Evolutionary conservation across 495 filamentous ascomycete genomes (phyloP), one percentile per base, ranked within the genome.

Genomic region (Neurospora cerealis): DNA sequence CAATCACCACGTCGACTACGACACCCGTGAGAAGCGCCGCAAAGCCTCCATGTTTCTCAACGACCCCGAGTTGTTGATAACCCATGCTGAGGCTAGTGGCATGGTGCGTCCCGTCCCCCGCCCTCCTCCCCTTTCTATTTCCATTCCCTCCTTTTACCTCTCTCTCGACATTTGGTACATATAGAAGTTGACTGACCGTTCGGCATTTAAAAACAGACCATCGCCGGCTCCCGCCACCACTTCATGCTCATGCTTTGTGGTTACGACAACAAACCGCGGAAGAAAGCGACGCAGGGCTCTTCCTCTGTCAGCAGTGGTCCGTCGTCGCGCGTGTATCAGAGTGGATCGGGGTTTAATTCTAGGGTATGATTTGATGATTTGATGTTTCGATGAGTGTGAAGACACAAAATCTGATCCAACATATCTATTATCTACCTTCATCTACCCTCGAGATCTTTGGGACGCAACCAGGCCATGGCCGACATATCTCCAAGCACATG

Each of bases 21-120:
- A 74, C 40, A 36, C 60, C 4, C 21, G 66, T 19, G 82, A 87
- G 72, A 78, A 78, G 13, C 83, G 84, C 3, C 78, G 82, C 42
- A 75, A 81, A 36, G 86, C 86, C 39, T 78, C 83, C 19, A 76
- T 83, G 28, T 82, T 86, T 36, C 78, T 89, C 0, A 83, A 87
- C 69, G 85, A 75, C 69, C 86, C 86, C 1, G 87, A 89, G 73
- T 74, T 86, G 71, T 78, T 89, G 34, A 86, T 87, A 82, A 88
- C 88, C 85, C 83, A 85, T 37, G 83, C 86, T 17, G 80, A 85
- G 71, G 79, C 82, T 42, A 83, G 83, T 42, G 81, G 78, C 69
- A 81, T 85, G 60, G 86, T 88, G 78, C 76, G 81, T 78, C 40
- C 40, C 40, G 13, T 39, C 9, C 9, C 15, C 40, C 40, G 40